Conservation (phyloP, 2,329 filamentous ascomycete species). For the Microdochium bolleyi region DNA sequence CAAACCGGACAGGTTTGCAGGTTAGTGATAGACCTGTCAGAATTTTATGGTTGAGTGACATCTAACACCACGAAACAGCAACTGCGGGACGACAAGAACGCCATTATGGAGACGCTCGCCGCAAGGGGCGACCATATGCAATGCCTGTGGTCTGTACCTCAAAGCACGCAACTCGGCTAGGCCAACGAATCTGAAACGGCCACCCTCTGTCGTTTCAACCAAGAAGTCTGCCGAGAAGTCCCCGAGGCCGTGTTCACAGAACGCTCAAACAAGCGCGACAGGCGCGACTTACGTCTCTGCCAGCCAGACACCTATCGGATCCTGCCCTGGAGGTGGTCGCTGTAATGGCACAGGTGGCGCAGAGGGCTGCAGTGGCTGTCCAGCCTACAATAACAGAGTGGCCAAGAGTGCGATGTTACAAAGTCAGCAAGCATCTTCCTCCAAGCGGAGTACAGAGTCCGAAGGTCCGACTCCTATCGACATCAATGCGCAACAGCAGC, state of each 20-base stretch:
- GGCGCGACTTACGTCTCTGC: conserved; percentile 69
- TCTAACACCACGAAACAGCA: conserved; percentile 46
- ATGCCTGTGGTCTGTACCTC: conserved; percentile 90
- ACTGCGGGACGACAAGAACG: conserved; percentile 89
- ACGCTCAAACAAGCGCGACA: conserved; percentile 31
- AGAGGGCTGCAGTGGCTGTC: conserved; percentile 90
- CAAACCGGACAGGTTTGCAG: conserved; percentile 23
- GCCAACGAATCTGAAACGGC: conserved; percentile 83
- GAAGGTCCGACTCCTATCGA: conserved; percentile 36
- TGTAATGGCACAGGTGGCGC: conserved; percentile 96
- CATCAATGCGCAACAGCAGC: conserved; percentile 35
- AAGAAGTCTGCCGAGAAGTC: conserved; percentile 31
- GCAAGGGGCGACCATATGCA: conserved; percentile 90
- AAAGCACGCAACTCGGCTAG: conserved; percentile 89
- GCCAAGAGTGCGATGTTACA: conserved; percentile 75
- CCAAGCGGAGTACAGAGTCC: conserved; percentile 17
- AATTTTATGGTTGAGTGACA: background rate
- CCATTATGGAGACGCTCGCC: conserved; percentile 92
- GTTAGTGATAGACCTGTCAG: conserved; percentile 9
- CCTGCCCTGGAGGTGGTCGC: conserved; percentile 86
- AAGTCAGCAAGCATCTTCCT: conserved; percentile 22
- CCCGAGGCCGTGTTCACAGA: conserved; percentile 19
- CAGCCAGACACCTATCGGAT: conserved; percentile 70
- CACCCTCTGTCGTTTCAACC: conserved; percentile 43
- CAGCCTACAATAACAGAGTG: conserved; percentile 93